Evolutionary conservation across 345 rosid genomes (phyloP).

Genomic region (Capsella bursapastoris): DNA sequence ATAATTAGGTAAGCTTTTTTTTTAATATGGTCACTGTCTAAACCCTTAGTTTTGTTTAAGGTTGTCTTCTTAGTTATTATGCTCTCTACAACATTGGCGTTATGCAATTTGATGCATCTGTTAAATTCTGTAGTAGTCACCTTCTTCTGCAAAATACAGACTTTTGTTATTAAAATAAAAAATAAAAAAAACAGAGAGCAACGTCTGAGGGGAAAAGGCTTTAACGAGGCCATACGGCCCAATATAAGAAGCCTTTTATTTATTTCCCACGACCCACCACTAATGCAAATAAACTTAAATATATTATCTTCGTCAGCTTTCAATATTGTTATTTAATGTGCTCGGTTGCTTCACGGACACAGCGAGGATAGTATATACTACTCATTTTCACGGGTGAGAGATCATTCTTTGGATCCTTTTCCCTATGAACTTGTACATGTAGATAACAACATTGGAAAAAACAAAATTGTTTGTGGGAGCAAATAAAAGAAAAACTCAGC

Average conservation of each 20-base stretch:
- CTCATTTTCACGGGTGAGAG: slow-evolving; percentile 16
- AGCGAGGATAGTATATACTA: neutral
- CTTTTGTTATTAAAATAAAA: too few relatives aligned
- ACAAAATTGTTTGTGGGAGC: neutral
- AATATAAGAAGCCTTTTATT: neutral
- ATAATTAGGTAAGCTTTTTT: neutral
- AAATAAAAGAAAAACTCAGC: neutral
- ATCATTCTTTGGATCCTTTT: neutral
- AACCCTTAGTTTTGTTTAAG: too few relatives aligned
- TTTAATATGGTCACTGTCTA: too few relatives aligned
- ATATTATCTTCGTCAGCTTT: neutral
- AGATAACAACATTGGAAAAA: neutral
- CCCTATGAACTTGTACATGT: neutral
- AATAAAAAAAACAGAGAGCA: too few relatives aligned
- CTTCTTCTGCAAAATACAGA: too few relatives aligned
- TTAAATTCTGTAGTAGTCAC: too few relatives aligned
- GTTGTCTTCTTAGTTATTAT: too few relatives aligned
- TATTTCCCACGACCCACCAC: too few relatives aligned
- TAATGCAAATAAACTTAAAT: neutral
- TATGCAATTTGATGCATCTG: too few relatives aligned
- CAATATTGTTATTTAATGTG: slow-evolving; percentile 3
- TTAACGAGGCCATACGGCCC: neutral
- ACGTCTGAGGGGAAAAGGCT: too few relatives aligned
- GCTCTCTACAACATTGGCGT: too few relatives aligned
- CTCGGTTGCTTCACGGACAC: slow-evolving; percentile 24